These are phyloP conservation scores for Gynochthodes officinalis DNA, from an alignment of 257 asterid species.

Conservation along the genomic window DNA sequence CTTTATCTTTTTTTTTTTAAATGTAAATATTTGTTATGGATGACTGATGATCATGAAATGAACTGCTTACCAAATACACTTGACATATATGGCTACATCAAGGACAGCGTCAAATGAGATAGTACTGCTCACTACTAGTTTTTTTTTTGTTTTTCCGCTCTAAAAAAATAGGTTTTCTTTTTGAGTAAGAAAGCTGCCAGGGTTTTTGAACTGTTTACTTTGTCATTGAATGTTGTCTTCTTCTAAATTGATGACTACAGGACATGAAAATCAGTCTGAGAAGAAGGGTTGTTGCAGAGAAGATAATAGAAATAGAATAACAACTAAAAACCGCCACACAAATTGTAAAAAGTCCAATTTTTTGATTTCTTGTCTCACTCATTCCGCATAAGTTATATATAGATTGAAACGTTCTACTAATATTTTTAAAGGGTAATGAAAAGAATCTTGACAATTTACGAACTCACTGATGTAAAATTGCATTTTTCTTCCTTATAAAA, in stretches of 20 bases:
- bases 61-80: constrained; percentile 23
- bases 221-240: constrained; percentile 13
- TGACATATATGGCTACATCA: background rate
- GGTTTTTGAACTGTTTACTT: constrained; percentile 17
- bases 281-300: background rate
- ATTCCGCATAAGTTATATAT: too few species aligned
- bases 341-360: background rate
- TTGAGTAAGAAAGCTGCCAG: background rate
- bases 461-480: background rate
- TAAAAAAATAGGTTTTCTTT: background rate
- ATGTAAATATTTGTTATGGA: constrained; percentile 2
- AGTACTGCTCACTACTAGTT: background rate
- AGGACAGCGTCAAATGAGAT: constrained; percentile 16
- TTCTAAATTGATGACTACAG: constrained; percentile 14
- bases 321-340: constrained; percentile 2
- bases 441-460: constrained; percentile 8
- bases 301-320: background rate
- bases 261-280: constrained; percentile 7
- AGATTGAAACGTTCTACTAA: too few species aligned
- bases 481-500: background rate
- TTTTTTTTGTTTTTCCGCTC: background rate
- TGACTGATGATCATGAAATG: constrained; percentile 24
- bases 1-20: too few species aligned
- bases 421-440: background rate
- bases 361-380: constrained; percentile 2